Evolutionary conservation across 805 yeast genomes (phyloP), one percentile per base, ranked within the genome.

Genomic region (Tetrapisispora nanseiensis): DNA sequence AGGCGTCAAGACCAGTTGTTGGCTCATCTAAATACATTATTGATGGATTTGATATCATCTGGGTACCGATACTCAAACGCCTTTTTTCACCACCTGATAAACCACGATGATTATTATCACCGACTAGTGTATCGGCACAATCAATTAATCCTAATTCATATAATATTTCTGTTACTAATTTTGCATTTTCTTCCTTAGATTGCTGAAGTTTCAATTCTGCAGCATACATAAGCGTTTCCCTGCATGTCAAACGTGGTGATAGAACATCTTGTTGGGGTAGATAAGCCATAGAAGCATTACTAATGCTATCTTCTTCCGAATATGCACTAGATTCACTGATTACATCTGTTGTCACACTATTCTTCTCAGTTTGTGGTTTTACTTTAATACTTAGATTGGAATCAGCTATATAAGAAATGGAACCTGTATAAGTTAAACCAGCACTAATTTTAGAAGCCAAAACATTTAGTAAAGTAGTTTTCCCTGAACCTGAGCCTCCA

Each of bases 401-500:
- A 27, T 55, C 60, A 19, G 48, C 28, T 2, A 52, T 42, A 38
- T 57, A 63, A 10, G 66, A 55, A 13, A 76, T 61, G 20, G 60
- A 46, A 1, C 82, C 82, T 3, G 57, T 52, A 44, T 71, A 67
- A 2, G 44, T 47, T 46, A 77, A 58, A 9, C 67, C 68, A 24
- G 66, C 47, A 36, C 57, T 51, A 16, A 72, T 65, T 48, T 82
- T 59, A 36, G 75, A 71, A 0, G 86, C 78, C 37, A 82, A 57
- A 0, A 76, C 75, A 55, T 86, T 86, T 19, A 86, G 64, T 34
- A 86, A 57, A 0, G 95, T 83, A 0, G 95, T 86, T 54, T 86
- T 86, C 3, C 95, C 95, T 3, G 86, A 77, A 0, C 95, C 95
- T 0, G 89, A 81, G 0, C 95, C 90, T 2, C 95, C 95, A 66